Base-by-base conservation (phyloP, 108 stramenopile genomes). In the Mediolabrus comicus region DNA sequence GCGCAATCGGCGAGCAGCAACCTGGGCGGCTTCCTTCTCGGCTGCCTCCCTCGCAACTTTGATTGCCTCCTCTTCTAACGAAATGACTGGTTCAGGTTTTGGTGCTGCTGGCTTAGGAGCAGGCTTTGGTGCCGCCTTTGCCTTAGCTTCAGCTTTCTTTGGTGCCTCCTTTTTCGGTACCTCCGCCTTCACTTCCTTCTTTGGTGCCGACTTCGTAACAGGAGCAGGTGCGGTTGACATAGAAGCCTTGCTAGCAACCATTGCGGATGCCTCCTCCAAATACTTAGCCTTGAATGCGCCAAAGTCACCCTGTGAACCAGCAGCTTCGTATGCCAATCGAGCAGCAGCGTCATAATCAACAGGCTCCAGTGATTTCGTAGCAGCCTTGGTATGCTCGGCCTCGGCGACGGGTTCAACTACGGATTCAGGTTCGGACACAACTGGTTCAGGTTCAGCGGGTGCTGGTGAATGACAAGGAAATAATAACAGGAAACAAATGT, bases 31-130 rank as follows among this genome's bases (percentile, higher is more conserved):
- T 53, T 87, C 85, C 17, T 33, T 62, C 43, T 89, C 88, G 10
- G 81, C 85, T 29, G 67, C 71, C 46, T 75, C 87, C 67, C 67
- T 89, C 13, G 84, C 83, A 71, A 74, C 19, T 33, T 41, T 46
- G 53, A 89, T 89, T 39, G 87, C 88, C 27, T 78, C 84, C 26
- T 87, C 86, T 64, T 89, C 91, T 25, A 74, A 66, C 6, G 77
- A 87, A 25, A 35, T 24, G 30, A 35, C 34, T 25, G 75, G 85
- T 67, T 68, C 78, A 60, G 61, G 70, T 67, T 68, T 75, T 57
- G 61, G 70, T 49, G 80, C 84, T 57, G 86, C 61, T 24, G 69
- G 69, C 39, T 78, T 62, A 14, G 67, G 71, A 30, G 43, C 58
- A 2, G 59, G 54, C 35, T 71, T 64, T 12, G 73, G 62, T 62